A percentile compares a stretch with the other conserved stretches of the same genome.
These are phyloP conservation scores for Penicillium rolfsii DNA, from an alignment of 2,329 filamentous ascomycete genomes.

Conservation along the genomic window DNA sequence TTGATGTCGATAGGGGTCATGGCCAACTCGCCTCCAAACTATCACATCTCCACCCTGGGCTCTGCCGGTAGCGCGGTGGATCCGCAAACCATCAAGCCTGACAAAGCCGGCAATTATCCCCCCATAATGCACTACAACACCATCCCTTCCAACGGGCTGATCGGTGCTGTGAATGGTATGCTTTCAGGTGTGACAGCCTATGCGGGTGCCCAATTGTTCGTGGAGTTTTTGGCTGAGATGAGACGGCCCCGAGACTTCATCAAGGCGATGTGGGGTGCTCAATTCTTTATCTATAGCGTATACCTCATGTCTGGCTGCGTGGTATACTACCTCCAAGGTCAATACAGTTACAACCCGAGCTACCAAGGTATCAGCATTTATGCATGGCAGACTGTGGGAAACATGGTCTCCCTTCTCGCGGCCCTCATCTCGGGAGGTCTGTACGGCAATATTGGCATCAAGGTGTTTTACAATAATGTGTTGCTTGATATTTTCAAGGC, in stretches of 20 bases:
- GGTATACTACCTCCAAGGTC: constrained; percentile 54
- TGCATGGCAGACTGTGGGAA: constrained; percentile 38
- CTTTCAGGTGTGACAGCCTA: constrained; percentile 62
- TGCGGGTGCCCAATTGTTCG: constrained; percentile 62
- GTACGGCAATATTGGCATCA: constrained; percentile 49
- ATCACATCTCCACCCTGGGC: constrained; percentile 34
- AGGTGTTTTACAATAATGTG: constrained; percentile 52
- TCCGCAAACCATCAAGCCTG: constrained; percentile 28
- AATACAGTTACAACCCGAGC: constrained; percentile 44
- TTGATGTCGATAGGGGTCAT: constrained; percentile 60
- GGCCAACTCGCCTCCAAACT: constrained; percentile 56
- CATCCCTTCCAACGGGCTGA: constrained; percentile 47
- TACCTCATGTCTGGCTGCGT: constrained; percentile 55
- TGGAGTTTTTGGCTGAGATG: constrained; percentile 62
- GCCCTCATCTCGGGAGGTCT: constrained; percentile 43
- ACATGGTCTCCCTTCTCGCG: constrained; percentile 35
- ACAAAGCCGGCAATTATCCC: constrained; percentile 36
- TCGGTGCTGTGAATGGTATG: constrained; percentile 55
- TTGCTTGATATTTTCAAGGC: constrained; percentile 46
- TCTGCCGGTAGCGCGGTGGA: constrained; percentile 34
- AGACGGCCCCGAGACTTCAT: constrained; percentile 54
- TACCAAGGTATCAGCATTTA: constrained; percentile 37
- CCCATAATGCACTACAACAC: constrained; percentile 47
- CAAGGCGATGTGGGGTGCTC: constrained; percentile 51
- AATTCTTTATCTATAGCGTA: constrained; percentile 53